Conservation (phyloP, 768 basidiomycete genomes). For the Lentinus brumalis region DNA sequence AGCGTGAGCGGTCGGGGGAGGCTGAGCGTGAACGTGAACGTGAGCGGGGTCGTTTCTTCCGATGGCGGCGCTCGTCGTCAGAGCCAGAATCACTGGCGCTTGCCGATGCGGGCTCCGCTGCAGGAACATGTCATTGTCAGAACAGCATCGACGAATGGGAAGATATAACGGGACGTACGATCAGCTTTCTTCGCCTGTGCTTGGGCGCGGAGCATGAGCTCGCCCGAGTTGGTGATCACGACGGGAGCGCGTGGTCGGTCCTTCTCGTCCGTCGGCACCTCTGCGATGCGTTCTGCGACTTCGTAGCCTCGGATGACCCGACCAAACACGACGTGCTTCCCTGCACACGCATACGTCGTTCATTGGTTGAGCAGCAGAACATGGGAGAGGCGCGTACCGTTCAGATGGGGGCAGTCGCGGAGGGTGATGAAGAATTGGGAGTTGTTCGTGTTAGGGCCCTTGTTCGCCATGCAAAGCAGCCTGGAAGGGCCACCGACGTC, state of each 20-base stretch:
- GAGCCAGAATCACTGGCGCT: slow-evolving; percentile 16
- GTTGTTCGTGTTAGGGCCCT: slow-evolving; percentile 80
- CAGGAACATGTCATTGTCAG: neutral
- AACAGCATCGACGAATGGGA: neutral
- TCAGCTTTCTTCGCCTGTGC: slow-evolving; percentile 16
- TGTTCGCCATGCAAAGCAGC: slow-evolving; percentile 89
- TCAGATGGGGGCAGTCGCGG: slow-evolving; percentile 69
- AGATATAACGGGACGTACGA: slow-evolving; percentile 16
- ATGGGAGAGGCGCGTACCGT: slow-evolving; percentile 48
- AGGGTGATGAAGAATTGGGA: slow-evolving; percentile 89
- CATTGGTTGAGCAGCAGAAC: neutral
- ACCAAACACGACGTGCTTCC: slow-evolving; percentile 60
- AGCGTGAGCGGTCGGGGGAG: slow-evolving; percentile 5
- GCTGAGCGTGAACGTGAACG: slow-evolving; percentile 9
- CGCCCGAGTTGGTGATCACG: slow-evolving; percentile 76
- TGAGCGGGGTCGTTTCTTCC: slow-evolving; percentile 18
- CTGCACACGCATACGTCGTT: slow-evolving; percentile 30
- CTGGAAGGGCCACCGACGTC: slow-evolving; percentile 30
- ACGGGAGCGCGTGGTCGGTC: slow-evolving; percentile 72
- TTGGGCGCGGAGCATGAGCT: slow-evolving; percentile 70
- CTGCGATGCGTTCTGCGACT: slow-evolving; percentile 59
- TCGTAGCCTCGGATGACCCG: slow-evolving; percentile 59
- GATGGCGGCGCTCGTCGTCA: slow-evolving; percentile 17
- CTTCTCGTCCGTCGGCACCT: slow-evolving; percentile 72
- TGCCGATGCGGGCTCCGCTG: slow-evolving; percentile 14